Conservation (phyloP, 1,139 yeast species). For the Zygosaccharomyces pseudobailii region DNA sequence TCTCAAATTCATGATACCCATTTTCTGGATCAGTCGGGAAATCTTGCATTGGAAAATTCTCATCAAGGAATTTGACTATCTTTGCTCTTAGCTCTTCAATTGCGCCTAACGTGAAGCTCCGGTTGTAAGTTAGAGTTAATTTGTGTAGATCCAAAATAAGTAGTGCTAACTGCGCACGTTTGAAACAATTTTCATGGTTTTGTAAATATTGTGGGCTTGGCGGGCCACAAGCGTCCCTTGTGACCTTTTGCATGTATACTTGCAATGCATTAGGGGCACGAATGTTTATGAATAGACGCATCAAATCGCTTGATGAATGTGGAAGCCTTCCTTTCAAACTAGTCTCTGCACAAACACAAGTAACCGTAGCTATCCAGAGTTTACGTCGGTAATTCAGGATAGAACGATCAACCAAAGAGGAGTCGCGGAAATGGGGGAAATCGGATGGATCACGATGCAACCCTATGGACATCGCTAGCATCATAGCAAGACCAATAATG, state of each 20-base stretch:
- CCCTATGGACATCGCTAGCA: conserved; percentile 31
- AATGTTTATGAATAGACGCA: conserved; percentile 20
- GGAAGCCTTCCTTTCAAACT: conserved; percentile 27
- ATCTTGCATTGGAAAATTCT: conserved; percentile 15
- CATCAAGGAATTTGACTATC: conserved; percentile 14
- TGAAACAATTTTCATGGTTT: conserved; percentile 22
- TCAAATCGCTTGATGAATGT: conserved; percentile 15
- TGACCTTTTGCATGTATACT: conserved; percentile 21
- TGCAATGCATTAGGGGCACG: conserved; percentile 17
- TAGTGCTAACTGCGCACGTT: conserved; percentile 24
- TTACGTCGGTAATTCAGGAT: conserved; percentile 28
- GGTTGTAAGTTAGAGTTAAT: conserved; percentile 18
- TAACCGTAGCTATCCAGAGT: conserved; percentile 26
- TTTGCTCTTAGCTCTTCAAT: conserved; percentile 17
- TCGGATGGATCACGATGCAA: conserved; percentile 32
- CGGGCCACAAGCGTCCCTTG: conserved; percentile 17
- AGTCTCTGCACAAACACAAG: conserved; percentile 25
- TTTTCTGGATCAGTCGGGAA: conserved; percentile 5
- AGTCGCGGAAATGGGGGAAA: conserved; percentile 18
- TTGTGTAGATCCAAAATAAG: conserved; percentile 24
- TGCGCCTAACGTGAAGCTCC: conserved; percentile 15
- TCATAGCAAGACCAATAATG: conserved; percentile 23
- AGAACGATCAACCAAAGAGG: conserved; percentile 18
- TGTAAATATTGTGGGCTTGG: conserved; percentile 11
- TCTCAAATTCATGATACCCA: not conserved